Percentiles rank a stretch among this genome's conserved stretches.
phyloP scores from a whole-genome alignment of 1,284 basidiomycete genomes.

The Cerrena zonata region DNA sequence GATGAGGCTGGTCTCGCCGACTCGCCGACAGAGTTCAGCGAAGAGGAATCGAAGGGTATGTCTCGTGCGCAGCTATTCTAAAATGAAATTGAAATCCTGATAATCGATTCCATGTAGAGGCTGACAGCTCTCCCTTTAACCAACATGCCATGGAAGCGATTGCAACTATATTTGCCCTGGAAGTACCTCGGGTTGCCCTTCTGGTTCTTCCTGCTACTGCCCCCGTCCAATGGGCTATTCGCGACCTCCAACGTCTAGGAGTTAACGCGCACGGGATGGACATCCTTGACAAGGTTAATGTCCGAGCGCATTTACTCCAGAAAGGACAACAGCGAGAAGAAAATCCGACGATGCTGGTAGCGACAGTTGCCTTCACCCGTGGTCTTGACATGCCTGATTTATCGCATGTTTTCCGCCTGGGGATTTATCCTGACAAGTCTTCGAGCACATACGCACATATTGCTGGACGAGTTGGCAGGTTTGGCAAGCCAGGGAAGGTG shows the following conservation, averaged over 20 bases:
- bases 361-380: constrained; percentile 60
- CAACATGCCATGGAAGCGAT: constrained; percentile 58
- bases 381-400: constrained; percentile 68
- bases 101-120: neutral
- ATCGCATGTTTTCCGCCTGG: constrained; percentile 69
- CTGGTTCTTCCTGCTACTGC: constrained; percentile 59
- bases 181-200: constrained; percentile 62
- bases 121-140: constrained; percentile 44
- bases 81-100: neutral
- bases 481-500: constrained; percentile 59
- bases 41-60: constrained; percentile 1
- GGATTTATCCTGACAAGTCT: constrained; percentile 46
- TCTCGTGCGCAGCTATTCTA: too few relatives aligned
- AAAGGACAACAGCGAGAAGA: constrained; percentile 23
- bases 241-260: constrained; percentile 59
- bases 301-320: constrained; percentile 38
- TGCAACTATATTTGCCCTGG: constrained; percentile 62
- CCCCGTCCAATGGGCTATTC: constrained; percentile 54
- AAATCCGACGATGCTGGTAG: constrained; percentile 60
- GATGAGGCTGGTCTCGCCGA: neutral
- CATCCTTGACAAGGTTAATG: constrained; percentile 38
- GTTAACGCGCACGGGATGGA: constrained; percentile 62
- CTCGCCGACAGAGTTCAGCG: neutral
- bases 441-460: constrained; percentile 63
- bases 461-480: constrained; percentile 71